Evolutionary conservation across 1,284 basidiomycete species (phyloP).

Genomic region (Calocybe gambosa): DNA sequence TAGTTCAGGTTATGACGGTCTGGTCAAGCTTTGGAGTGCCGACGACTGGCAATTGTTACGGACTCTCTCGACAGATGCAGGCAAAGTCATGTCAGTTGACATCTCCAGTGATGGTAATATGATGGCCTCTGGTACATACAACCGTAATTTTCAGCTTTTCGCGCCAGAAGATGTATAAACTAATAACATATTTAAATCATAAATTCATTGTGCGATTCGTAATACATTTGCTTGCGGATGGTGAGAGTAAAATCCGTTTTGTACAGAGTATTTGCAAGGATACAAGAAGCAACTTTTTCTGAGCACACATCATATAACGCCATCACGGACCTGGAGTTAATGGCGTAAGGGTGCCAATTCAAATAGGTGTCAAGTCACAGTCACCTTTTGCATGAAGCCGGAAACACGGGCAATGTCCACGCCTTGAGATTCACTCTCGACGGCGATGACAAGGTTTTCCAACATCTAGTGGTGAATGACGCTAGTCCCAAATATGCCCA

Average conservation of each 20-base stretch:
- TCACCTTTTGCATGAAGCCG: conserved; percentile 82
- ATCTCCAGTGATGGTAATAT: conserved; percentile 78
- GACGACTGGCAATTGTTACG: conserved; percentile 96
- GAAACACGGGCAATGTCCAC: conserved; percentile 84
- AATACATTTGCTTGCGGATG: conserved; percentile 20
- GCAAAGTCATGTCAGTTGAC: conserved; percentile 98
- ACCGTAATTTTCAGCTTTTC: conserved; percentile 90
- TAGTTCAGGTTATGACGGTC: conserved; percentile 91
- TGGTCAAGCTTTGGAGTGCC: conserved; percentile 94
- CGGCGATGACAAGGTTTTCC: conserved; percentile 81
- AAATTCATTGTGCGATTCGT: conserved; percentile 17
- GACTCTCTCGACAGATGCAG: conserved; percentile 87
- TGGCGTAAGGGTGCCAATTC: not conserved
- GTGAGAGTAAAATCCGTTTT: conserved; percentile 4
- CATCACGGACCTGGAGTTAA: conserved; percentile 52
- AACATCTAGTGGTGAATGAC: conserved; percentile 57
- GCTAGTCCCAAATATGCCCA: conserved; percentile 6
- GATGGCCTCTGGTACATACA: conserved; percentile 87
- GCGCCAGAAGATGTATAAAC: conserved; percentile 52
- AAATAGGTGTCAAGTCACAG: conserved; percentile 5
- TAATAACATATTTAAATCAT: conserved; percentile 14
- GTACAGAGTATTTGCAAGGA: not conserved
- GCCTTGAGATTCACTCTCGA: conserved; percentile 82
- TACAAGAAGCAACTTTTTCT: not conserved
- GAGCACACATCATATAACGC: conserved; percentile 44